Base-by-base conservation (phyloP, 2,329 filamentous ascomycete species). In the Monilinia polystroma region DNA sequence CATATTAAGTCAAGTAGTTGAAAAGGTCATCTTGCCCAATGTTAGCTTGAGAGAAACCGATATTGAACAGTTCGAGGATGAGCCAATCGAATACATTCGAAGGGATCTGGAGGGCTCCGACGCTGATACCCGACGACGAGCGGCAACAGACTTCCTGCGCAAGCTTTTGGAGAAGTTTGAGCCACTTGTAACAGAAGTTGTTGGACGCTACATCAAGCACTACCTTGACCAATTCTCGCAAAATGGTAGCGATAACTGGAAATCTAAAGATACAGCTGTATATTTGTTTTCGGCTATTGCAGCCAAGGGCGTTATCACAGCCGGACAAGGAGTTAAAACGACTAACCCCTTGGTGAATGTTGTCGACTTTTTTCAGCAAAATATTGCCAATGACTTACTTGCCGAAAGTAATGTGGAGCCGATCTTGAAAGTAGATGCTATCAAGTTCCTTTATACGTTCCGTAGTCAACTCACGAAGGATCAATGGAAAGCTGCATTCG, bases 371-470 rank as follows among this genome's bases (percentile, higher is more conserved):
- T 98, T 99, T 82, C 90, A 96, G 77, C 91, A 90, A 70, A 87
- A 98, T 77, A 90, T 99, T 74, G 94, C 94, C 14, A 84, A 87
- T n/a, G 95, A 99, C 77, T 83, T 99, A 52, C 82, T 96, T 68
- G 83, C 85, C n/a, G 82, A 86, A 45, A 82, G 84, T 41, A 84
- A 84, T 2, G 85, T 90, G 1, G 86, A 96, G 73, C 90, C 93
- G 11, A 93, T 99, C 68, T 84, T 97, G 73, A 96, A 97, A 81
- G 94, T 99, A 20, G 95, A 98, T 78, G 94, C 94, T 23, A 97
- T 99, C 83, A 99, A 98, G 78, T 99, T 93, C 77, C 85, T 99
- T 51, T 97, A 99, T 82, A 92, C 90, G 55, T 99, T 99, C 87
- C 90, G 95, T 74, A 97, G 93, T 77, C 93, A 97, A 76, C 84